Conservation (phyloP, 176 grass and related monocot genomes). For the Eragrostis curvula region DNA sequence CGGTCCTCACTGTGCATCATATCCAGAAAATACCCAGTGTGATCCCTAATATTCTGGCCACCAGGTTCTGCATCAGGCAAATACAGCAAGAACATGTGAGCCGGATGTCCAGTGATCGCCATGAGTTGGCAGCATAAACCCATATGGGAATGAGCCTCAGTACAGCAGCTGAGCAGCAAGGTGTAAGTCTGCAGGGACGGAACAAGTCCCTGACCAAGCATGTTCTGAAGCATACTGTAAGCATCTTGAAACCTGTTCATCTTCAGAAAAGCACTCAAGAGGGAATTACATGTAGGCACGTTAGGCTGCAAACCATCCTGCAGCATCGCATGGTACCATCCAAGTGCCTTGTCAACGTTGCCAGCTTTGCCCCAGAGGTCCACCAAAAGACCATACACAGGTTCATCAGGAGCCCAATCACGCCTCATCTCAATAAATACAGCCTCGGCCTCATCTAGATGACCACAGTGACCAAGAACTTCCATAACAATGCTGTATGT, state of each 20-base stretch:
- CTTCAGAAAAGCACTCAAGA: constrained; percentile 85
- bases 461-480: constrained; percentile 80
- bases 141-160: constrained; percentile 56
- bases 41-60: constrained; percentile 73
- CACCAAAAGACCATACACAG: constrained; percentile 88
- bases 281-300: constrained; percentile 90
- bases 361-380: constrained; percentile 98
- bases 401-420: constrained; percentile 94
- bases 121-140: constrained; percentile 79
- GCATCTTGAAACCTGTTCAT: constrained; percentile 75
- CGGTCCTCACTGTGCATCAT: constrained; percentile 95
- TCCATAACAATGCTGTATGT: constrained; percentile 98
- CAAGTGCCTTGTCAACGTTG: constrained; percentile 77
- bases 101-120: constrained; percentile 83
- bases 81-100: constrained; percentile 84
- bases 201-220: constrained; percentile 71
- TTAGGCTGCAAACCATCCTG: constrained; percentile 85
- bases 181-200: constrained; percentile 96
- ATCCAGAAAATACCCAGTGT: constrained; percentile 77
- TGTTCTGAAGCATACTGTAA: constrained; percentile 71
- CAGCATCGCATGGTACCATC: constrained; percentile 90
- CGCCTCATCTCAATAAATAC: constrained; percentile 87
- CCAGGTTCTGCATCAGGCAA: constrained; percentile 85
- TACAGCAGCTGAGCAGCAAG: constrained; percentile 87
- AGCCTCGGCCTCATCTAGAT: constrained; percentile 79